Percentiles rank a stretch among this genome's conserved stretches.
Evolutionary conservation across 345 rosid genomes (phyloP).

Genomic region (Eucalyptus grandis): DNA sequence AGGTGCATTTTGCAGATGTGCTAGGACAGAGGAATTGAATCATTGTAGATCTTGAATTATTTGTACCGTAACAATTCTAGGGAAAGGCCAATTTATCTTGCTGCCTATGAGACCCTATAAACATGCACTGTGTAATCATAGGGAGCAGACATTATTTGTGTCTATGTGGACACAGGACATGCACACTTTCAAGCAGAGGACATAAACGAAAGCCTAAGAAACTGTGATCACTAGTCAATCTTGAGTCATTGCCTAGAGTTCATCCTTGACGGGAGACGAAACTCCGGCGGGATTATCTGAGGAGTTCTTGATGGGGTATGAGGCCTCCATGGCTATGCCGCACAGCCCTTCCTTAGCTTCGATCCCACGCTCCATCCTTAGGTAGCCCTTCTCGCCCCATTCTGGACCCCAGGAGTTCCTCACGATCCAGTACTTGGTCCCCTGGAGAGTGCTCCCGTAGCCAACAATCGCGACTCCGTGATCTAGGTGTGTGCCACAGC

Average conservation of each 20-base stretch:
- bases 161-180: not conserved
- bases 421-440: slow-evolving; percentile 64
- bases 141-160: not conserved
- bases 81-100: not conserved
- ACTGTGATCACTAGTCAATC: not conserved
- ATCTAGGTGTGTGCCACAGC: slow-evolving; percentile 43
- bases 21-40: not conserved
- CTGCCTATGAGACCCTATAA: not conserved
- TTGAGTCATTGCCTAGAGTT: slow-evolving; percentile 8
- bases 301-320: slow-evolving; percentile 50
- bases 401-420: slow-evolving; percentile 61
- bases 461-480: slow-evolving; percentile 60
- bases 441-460: slow-evolving; percentile 41
- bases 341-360: slow-evolving; percentile 36
- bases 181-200: not conserved
- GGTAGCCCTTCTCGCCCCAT: slow-evolving; percentile 75
- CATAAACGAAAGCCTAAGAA: not conserved
- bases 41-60: not conserved
- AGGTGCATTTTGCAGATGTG: not conserved
- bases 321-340: slow-evolving; percentile 67
- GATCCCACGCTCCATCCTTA: slow-evolving; percentile 46
- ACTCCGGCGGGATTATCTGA: slow-evolving; percentile 5
- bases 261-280: slow-evolving; percentile 12
- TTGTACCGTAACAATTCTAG: not conserved
- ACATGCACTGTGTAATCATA: not conserved